Evolutionary conservation across 164 flowering plant genomes (phyloP), one percentile per base, ranked within the genome.

Genomic region (Vitis labrusca): DNA sequence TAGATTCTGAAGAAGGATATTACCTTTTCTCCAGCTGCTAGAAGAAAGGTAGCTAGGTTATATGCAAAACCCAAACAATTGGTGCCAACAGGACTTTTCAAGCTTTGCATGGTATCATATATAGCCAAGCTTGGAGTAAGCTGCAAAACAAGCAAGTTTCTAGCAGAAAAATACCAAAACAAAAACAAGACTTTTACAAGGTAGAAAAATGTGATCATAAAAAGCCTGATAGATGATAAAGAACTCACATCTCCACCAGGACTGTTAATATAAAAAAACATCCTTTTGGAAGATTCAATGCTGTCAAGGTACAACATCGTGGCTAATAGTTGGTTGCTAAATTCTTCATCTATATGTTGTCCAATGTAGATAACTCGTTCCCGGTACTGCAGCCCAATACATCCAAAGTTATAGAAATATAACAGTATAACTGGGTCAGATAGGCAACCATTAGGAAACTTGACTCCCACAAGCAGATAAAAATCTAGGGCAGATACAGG

Each of bases 241-340:
- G 50, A 73, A 89, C 98, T 91, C 79, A 95, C 99, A 89, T 93
- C 98, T 66, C 99, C 98, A 73, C 99, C 97, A 57, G 87, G 87
- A 74, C 93, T 81, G 83, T 79, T 88, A 67, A 95, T 85, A 70
- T 81, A 93, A 15, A 95, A 47, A 71, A 80, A 85, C 2, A 93
- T 62, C 83, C 67, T 88, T 73, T 86, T 84, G 50, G 82, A 68
- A 74, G 85, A 76, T 23, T 93, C 97, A 67, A 91, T 14, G 57
- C 84, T 90, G 80, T 95, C 99, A 56, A 95, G 97, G 80, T 95
- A 91, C 69, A 95, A 75, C 97, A 95, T 84, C 61, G 98, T 93
- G 65, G 93, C 97, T 71, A 93, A 79, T 70, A 93, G 67, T 74
- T 86, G 88, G 70, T 95, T 91, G 83, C 98, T 88, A 66, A 80